These are phyloP conservation scores for Rhynchospora pubera DNA, from an alignment of 176 grass and related monocot species.

Conservation along the genomic window DNA sequence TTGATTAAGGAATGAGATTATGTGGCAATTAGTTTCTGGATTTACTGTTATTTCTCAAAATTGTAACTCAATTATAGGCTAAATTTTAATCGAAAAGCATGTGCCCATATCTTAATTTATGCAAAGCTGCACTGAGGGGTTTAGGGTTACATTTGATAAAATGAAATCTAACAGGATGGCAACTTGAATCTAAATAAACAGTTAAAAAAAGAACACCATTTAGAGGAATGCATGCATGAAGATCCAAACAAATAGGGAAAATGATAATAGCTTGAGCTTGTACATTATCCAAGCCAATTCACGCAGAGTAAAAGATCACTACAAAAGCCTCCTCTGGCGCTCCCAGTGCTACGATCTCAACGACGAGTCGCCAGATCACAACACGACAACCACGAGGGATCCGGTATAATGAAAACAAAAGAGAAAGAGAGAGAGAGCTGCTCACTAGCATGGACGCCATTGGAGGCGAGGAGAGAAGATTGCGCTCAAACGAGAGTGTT, in stretches of 20 bases:
- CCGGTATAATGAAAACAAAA: not conserved
- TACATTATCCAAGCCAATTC: not conserved
- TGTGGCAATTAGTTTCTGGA: not conserved
- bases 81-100: not conserved
- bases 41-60: not conserved
- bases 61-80: not conserved
- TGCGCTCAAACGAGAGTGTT: not conserved
- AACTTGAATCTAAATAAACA: not conserved
- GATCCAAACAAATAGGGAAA: not conserved
- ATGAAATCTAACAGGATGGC: not conserved
- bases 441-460: constrained; percentile 16
- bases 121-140: not conserved
- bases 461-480: not conserved
- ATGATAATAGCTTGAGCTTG: not conserved
- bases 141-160: constrained; percentile 4
- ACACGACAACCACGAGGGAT: not conserved
- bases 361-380: not conserved
- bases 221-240: not conserved
- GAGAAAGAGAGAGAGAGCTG: too few relatives aligned
- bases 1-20: not conserved
- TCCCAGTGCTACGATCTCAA: not conserved
- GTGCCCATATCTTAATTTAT: not conserved
- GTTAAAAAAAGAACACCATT: not conserved
- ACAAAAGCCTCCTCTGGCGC: not conserved
- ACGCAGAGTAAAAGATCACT: not conserved